Percentiles rank a stretch among this genome's conserved stretches.
phyloP scores from a whole-genome alignment of 495 filamentous ascomycete genomes.

The Tuber melanosporum region DNA sequence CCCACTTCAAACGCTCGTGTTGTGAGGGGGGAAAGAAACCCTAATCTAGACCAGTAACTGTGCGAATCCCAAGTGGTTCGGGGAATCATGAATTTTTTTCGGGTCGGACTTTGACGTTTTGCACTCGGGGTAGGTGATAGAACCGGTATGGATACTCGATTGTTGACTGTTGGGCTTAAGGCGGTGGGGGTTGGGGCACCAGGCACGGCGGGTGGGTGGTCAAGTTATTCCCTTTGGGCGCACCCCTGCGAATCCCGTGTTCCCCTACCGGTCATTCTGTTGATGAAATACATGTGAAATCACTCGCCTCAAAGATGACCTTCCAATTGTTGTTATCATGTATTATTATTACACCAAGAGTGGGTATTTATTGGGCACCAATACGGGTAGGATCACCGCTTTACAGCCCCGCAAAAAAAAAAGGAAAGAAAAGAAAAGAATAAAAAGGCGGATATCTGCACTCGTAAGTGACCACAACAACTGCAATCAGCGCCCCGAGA shows the following conservation, averaged over 20 bases:
- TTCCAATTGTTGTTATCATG: neutral
- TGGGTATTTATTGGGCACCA: neutral
- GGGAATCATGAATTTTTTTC: neutral
- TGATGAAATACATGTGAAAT: neutral
- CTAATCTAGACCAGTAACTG: neutral
- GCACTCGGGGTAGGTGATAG: neutral
- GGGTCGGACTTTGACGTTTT: neutral
- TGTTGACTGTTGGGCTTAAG: neutral
- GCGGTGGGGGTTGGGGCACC: neutral
- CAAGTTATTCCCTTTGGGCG: neutral
- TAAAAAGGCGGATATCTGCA: neutral
- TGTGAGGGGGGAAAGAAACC: neutral
- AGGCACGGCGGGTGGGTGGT: neutral
- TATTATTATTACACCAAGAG: neutral
- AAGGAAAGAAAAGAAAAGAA: conserved; percentile 5
- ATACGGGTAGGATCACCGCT: neutral
- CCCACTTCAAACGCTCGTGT: neutral
- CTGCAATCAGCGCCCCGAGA: neutral
- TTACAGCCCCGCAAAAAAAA: neutral
- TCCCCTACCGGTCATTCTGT: neutral
- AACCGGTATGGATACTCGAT: neutral
- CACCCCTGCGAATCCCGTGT: neutral
- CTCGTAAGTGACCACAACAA: neutral
- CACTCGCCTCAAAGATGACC: neutral
- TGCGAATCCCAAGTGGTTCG: neutral